Percentiles rank a stretch among this genome's conserved stretches.
These are phyloP conservation scores for Quercus mongolica DNA, from an alignment of 306 rosid genomes.

Conservation along the genomic window DNA sequence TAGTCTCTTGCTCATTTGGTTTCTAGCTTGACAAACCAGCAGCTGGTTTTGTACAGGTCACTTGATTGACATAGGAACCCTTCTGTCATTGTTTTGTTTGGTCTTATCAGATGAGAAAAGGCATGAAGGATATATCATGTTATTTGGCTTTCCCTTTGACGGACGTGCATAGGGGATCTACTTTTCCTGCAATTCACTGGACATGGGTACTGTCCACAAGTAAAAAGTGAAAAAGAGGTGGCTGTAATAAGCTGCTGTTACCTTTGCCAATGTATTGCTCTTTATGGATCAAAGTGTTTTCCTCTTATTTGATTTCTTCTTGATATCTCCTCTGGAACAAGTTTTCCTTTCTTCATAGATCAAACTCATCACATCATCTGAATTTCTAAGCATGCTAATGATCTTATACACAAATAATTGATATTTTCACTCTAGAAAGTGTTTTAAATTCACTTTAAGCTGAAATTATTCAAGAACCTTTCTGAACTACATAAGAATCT, in stretches of 20 bases:
- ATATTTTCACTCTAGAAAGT: not conserved
- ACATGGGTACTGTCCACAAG: not conserved
- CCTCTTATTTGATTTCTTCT: not conserved
- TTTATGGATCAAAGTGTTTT: not conserved
- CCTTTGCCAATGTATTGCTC: not conserved
- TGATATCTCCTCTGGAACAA: not conserved
- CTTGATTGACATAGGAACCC: not conserved
- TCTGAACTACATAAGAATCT: not conserved
- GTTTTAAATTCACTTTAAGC: not conserved
- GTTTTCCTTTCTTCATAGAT: not conserved
- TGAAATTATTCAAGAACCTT: not conserved
- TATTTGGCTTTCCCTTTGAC: not conserved
- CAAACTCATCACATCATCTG: not conserved
- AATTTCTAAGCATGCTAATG: not conserved
- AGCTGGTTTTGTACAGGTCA: not conserved
- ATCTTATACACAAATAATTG: not conserved
- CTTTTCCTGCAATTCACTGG: not conserved
- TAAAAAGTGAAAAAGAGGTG: not conserved
- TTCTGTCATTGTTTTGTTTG: not conserved
- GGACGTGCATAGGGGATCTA: not conserved
- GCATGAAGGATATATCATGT: not conserved
- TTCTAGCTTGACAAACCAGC: not conserved
- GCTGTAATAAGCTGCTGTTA: not conserved
- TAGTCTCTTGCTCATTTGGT: not conserved
- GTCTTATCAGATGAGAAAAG: not conserved